Evolutionary conservation across 805 yeast genomes (phyloP).

Genomic region (Sungouiozyma ichnusensis): DNA sequence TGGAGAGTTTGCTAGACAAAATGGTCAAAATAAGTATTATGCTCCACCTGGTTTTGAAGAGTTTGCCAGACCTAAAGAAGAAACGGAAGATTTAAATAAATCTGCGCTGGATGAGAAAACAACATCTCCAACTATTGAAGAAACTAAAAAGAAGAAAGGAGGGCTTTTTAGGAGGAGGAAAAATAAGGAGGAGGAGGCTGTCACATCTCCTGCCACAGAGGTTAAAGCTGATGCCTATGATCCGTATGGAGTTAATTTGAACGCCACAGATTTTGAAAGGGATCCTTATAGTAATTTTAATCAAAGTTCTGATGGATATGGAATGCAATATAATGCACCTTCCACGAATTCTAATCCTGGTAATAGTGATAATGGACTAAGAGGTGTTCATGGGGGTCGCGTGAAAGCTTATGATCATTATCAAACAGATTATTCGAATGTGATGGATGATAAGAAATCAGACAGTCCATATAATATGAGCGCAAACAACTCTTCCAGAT

Average conservation of each 20-base stretch:
- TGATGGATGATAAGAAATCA: background rate
- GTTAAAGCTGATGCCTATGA: conserved; percentile 2
- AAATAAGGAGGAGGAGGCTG: background rate
- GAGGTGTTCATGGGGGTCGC: background rate
- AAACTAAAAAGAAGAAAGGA: conserved; percentile 7
- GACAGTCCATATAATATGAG: background rate
- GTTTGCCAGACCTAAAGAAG: conserved; percentile 13
- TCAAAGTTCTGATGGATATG: background rate
- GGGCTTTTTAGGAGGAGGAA: conserved; percentile 9
- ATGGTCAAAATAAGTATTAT: conserved; percentile 26
- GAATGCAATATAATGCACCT: background rate
- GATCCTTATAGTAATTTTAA: conserved; percentile 1
- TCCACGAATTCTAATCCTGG: background rate
- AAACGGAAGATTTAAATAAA: conserved; percentile 3
- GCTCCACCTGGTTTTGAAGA: conserved; percentile 34
- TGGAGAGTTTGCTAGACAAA: conserved; percentile 36
- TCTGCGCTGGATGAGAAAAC: conserved; percentile 1
- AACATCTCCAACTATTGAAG: background rate
- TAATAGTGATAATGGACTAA: background rate
- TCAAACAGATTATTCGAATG: background rate
- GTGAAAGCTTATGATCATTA: background rate
- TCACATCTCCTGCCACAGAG: background rate
- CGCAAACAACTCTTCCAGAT: background rate
- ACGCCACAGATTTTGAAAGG: background rate
- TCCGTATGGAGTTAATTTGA: conserved; percentile 8